Evolutionary conservation across 768 basidiomycete species (phyloP).

Genomic region (Leccinellum rugosiceps): DNA sequence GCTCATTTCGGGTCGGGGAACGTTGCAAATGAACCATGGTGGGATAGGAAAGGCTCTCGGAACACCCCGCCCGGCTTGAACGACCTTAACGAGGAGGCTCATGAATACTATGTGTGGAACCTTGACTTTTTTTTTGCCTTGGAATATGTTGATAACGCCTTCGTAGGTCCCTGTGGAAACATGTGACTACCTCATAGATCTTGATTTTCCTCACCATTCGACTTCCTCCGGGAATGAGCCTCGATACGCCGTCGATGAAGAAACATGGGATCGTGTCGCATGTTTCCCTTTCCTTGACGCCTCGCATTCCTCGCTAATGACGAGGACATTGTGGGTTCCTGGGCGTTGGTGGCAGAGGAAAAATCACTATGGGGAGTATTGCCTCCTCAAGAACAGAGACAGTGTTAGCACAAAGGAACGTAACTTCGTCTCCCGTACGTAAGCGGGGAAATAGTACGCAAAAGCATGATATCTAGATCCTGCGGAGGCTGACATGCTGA

Average conservation of each 20-base stretch:
- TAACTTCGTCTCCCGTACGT: conserved; percentile 8
- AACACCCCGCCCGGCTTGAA: conserved; percentile 68
- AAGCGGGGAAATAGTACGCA: conserved; percentile 9
- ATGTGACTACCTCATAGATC: conserved; percentile 91
- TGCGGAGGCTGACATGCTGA: conserved; percentile 20
- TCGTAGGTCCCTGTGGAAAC: conserved; percentile 60
- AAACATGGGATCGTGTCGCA: conserved; percentile 76
- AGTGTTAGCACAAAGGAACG: conserved; percentile 27
- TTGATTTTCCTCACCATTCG: conserved; percentile 78
- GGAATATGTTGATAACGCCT: conserved; percentile 5
- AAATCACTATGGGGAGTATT: conserved; percentile 89
- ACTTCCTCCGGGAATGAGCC: conserved; percentile 59
- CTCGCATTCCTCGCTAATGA: conserved; percentile 64
- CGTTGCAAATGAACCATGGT: conserved; percentile 26
- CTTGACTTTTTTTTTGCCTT: background rate
- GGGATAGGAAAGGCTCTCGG: conserved; percentile 54
- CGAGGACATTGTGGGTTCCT: conserved; percentile 81
- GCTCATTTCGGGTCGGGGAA: conserved; percentile 60
- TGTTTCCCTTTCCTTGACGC: conserved; percentile 87
- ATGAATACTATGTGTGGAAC: conserved; percentile 68
- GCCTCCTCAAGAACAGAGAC: conserved; percentile 68
- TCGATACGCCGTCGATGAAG: conserved; percentile 65
- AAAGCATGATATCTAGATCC: conserved; percentile 3
- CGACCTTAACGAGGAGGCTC: conserved; percentile 81
- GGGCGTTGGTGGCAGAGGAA: conserved; percentile 59